Percentiles rank a stretch among this genome's conserved stretches.
These are phyloP conservation scores for Dysphania ambrosioides DNA, from an alignment of 148 eudicot genomes.

Conservation along the genomic window DNA sequence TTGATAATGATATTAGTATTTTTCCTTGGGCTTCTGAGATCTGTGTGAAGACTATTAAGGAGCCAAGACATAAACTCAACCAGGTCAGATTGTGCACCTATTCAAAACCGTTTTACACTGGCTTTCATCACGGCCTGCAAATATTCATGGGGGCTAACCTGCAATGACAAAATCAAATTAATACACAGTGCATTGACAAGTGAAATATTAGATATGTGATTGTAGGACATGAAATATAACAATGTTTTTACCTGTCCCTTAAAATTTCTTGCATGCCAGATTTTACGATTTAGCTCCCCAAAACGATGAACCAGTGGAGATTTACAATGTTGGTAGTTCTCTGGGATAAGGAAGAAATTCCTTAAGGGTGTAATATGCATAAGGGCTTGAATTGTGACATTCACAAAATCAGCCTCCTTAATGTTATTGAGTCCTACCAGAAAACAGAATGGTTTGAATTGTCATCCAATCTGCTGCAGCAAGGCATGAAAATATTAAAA, in stretches of 20 bases:
- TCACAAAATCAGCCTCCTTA: conserved; percentile 88
- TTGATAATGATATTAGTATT: conserved; percentile 72
- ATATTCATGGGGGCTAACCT: conserved; percentile 99
- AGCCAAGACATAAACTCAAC: conserved; percentile 99
- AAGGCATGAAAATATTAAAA: not conserved
- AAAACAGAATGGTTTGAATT: conserved; percentile 11
- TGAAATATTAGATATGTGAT: not conserved
- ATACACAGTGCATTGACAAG: not conserved
- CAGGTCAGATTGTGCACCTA: conserved; percentile 90
- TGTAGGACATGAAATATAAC: conserved; percentile 6
- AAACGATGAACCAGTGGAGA: conserved; percentile 89
- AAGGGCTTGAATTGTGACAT: conserved; percentile 88
- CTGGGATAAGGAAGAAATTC: conserved; percentile 91
- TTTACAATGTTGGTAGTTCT: conserved; percentile 74
- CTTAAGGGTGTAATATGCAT: conserved; percentile 97
- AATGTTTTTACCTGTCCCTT: conserved; percentile 79
- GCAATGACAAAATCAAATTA: conserved; percentile 22
- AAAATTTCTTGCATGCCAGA: conserved; percentile 94
- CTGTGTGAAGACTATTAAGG: conserved; percentile 70
- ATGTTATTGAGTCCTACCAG: conserved; percentile 95
- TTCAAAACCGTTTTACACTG: conserved; percentile 77
- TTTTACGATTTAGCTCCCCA: conserved; percentile 92
- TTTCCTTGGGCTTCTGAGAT: conserved; percentile 65
- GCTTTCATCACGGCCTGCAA: conserved; percentile 96
- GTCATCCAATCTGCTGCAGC: conserved; percentile 11